phyloP scores from a whole-genome alignment of 1,284 basidiomycete species.

The Trichosporon coremiiforme region DNA sequence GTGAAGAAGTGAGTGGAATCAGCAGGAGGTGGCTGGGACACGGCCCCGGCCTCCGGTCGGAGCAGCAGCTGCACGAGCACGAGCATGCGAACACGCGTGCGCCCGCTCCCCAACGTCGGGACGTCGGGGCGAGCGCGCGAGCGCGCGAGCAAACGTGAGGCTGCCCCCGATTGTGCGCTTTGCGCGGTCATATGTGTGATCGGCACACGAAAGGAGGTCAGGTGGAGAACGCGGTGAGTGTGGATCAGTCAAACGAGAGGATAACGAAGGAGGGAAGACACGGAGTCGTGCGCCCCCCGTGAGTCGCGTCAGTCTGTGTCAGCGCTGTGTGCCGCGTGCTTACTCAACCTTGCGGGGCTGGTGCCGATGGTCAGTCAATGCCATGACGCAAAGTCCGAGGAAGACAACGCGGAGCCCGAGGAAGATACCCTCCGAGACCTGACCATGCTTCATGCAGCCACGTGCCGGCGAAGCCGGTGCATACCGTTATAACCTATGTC shows the following conservation, averaged over 20 bases:
- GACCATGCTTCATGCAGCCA: too few species aligned
- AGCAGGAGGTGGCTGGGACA: background rate
- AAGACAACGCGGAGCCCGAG: background rate
- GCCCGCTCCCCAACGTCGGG: background rate
- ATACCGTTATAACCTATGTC: background rate
- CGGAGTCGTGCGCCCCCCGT: background rate
- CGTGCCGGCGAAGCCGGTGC: background rate
- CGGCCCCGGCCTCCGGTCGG: background rate
- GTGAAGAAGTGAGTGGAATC: background rate
- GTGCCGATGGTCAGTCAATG: background rate
- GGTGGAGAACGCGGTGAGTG: background rate
- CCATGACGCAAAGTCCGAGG: background rate
- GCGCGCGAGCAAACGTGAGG: background rate
- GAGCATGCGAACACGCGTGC: background rate
- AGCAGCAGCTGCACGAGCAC: background rate
- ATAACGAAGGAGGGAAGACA: background rate
- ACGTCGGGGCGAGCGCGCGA: background rate
- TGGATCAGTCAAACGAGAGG: background rate
- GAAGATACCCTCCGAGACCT: too few species aligned
- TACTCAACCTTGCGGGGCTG: too few species aligned
- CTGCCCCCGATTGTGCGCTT: background rate
- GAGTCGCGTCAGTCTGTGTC: background rate
- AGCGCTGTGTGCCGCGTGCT: background rate
- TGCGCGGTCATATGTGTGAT: conserved; percentile 2
- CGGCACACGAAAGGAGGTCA: conserved; percentile 8